phyloP scores from a whole-genome alignment of 2,329 filamentous ascomycete genomes.

The Aureobasidium sp. region DNA sequence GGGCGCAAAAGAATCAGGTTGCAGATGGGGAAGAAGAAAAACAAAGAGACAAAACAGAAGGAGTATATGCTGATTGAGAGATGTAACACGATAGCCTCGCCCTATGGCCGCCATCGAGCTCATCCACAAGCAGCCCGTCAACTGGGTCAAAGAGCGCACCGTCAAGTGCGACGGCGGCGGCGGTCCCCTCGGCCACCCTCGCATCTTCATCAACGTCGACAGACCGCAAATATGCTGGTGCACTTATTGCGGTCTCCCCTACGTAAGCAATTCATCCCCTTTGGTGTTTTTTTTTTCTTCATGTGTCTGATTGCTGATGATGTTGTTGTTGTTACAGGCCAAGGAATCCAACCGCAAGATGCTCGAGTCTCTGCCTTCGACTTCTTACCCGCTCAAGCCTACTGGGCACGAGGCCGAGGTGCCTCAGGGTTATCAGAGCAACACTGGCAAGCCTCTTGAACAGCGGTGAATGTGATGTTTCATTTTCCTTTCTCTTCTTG shows the following conservation, averaged over 20 bases:
- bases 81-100: conserved; percentile 65
- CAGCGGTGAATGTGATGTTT: conserved; percentile 45
- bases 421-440: conserved; percentile 45
- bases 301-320: not conserved
- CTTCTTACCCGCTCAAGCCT: conserved; percentile 67
- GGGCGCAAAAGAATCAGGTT: too few species aligned
- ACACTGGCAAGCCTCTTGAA: conserved; percentile 52
- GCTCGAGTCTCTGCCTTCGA: conserved; percentile 72
- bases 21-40: not conserved
- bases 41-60: not conserved
- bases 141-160: conserved; percentile 75
- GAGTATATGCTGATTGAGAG: conserved; percentile 22
- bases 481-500: not conserved
- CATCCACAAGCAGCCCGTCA: conserved; percentile 90
- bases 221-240: conserved; percentile 90
- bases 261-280: too few species aligned
- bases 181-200: conserved; percentile 81
- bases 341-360: conserved; percentile 81
- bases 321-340: too few species aligned
- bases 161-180: conserved; percentile 91
- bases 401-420: conserved; percentile 54
- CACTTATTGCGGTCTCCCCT: conserved; percentile 89
- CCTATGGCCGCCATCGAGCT: conserved; percentile 87
- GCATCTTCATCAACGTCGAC: conserved; percentile 95
- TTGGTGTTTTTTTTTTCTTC: not conserved